phyloP scores from a whole-genome alignment of 352 stramenopile genomes.

The Globisporangium mamillatum region DNA sequence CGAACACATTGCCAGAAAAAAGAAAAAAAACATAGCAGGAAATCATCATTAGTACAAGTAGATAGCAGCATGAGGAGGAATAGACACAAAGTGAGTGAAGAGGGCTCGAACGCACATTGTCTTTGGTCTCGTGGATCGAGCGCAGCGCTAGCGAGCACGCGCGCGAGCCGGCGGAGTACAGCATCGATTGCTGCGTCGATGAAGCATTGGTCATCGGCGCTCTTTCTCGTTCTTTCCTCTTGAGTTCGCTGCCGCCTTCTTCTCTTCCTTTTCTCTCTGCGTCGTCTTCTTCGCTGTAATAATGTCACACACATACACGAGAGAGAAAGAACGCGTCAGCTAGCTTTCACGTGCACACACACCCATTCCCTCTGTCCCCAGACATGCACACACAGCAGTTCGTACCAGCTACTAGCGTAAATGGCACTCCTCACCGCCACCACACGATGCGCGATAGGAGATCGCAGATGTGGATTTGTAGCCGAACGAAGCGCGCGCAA shows the following conservation, averaged over 20 bases:
- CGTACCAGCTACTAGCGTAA: not conserved
- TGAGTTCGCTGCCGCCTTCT: not conserved
- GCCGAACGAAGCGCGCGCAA: not conserved
- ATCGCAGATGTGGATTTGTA: not conserved
- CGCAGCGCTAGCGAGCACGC: constrained; percentile 60
- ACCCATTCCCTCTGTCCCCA: not conserved
- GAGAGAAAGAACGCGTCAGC: not conserved
- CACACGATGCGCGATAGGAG: not conserved
- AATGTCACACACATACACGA: not conserved
- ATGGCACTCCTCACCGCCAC: not conserved
- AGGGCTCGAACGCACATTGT: constrained; percentile 37
- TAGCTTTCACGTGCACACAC: not conserved
- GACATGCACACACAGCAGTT: not conserved
- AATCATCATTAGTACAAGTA: not conserved
- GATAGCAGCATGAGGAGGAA: too few relatives aligned
- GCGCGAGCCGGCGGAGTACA: constrained; percentile 33
- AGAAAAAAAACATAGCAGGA: not conserved
- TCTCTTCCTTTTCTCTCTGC: not conserved
- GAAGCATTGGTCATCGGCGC: constrained; percentile 11
- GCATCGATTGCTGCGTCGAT: constrained; percentile 22
- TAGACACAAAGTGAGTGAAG: too few relatives aligned
- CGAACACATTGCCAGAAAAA: not conserved
- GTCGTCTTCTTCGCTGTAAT: not conserved
- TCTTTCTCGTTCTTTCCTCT: not conserved
- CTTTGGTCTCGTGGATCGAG: constrained; percentile 69